A percentile compares a stretch with the other conserved stretches of the same genome.
phyloP scores from a whole-genome alignment of 257 asterid species.

The Petunia secreta region DNA sequence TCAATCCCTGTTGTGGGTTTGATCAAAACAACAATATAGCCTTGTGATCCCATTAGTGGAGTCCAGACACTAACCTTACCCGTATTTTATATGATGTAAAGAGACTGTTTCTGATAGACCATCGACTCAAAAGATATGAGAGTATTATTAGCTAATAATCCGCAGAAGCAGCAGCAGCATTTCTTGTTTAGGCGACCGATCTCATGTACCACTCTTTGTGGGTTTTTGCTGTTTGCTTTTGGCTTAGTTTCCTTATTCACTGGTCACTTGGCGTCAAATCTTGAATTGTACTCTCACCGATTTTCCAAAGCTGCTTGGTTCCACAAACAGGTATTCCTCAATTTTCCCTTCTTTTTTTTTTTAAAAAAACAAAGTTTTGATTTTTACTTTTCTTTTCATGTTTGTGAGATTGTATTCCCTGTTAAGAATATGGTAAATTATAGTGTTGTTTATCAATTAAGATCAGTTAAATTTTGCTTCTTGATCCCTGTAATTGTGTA shows the following conservation, averaged over 20 bases:
- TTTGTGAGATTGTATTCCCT: neutral
- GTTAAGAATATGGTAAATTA: no score
- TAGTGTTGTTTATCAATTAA: no score
- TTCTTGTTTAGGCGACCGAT: slow-evolving; percentile 44
- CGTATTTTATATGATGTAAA: slow-evolving; percentile 15
- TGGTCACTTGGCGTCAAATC: slow-evolving; percentile 94
- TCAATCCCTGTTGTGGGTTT: neutral
- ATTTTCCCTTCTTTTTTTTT: neutral
- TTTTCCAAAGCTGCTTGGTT: slow-evolving; percentile 40
- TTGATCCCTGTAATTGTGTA: no score
- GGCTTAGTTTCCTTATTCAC: slow-evolving; percentile 93
- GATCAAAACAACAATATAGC: slow-evolving; percentile 6
- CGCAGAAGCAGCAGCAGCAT: slow-evolving; percentile 24
- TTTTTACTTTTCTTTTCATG: neutral
- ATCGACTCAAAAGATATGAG: no score
- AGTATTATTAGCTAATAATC: slow-evolving; percentile 32
- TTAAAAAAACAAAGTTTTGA: neutral
- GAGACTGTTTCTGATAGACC: neutral
- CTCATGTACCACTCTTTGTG: slow-evolving; percentile 87
- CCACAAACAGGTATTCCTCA: slow-evolving; percentile 48
- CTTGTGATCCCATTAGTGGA: no score
- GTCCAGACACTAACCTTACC: slow-evolving; percentile 29
- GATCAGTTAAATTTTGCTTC: no score
- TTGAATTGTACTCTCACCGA: slow-evolving; percentile 86
- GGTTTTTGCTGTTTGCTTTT: slow-evolving; percentile 70